Base-by-base conservation (phyloP, 1,284 basidiomycete genomes). In the Microstroma glucosiphilum region DNA sequence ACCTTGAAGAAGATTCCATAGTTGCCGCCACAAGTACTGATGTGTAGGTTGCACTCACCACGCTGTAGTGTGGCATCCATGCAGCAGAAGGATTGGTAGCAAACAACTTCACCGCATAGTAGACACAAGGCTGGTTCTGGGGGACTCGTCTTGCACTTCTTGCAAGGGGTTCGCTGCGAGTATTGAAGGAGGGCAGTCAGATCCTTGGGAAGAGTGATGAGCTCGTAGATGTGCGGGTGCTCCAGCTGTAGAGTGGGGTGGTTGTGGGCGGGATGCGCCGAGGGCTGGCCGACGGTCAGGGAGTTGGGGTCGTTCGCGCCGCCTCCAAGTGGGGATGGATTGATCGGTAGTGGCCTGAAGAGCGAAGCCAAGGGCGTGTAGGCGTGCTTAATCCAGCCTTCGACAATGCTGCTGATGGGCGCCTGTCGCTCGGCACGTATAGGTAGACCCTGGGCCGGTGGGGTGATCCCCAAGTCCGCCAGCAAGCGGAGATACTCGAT, bases 21-120 rank as follows among this genome's bases (percentile, higher is more conserved):
- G 0, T 87, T 86, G 1, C 92, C 92, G 8, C 90, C 91, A 71
- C 94, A 98, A 90, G 90, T 88, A 83, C 91, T 84, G 69, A 89
- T 89, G 79, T 98, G 96, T 82, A 90, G 86, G 79, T 97, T 98
- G 80, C 94, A 97, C 79, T 99, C 96, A 68, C 84, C 81, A 59
- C 85, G 82, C 40, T 62, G 57, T 30, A 69, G 69, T 49, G 82
- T 82, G 55, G 82, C 80, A 49, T 91, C 88, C 69, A 85, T 84
- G 79, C 94, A 99, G 76, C 94, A 99, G 72, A 93, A 89, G 68
- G 90, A 90, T 76, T 93, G 90, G 81, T 93, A 86, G 77, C 96
- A 98, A 8, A 91, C 87, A 17, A 89, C 86, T 53, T 87, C 83
- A 1, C 94, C 94, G 72, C 96, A 99, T 58, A 93, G 83, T 64